A percentile compares a stretch with the other conserved stretches of the same genome.
Evolutionary conservation across 495 filamentous ascomycete species (phyloP).

Genomic region (Choiromyces venosus): DNA sequence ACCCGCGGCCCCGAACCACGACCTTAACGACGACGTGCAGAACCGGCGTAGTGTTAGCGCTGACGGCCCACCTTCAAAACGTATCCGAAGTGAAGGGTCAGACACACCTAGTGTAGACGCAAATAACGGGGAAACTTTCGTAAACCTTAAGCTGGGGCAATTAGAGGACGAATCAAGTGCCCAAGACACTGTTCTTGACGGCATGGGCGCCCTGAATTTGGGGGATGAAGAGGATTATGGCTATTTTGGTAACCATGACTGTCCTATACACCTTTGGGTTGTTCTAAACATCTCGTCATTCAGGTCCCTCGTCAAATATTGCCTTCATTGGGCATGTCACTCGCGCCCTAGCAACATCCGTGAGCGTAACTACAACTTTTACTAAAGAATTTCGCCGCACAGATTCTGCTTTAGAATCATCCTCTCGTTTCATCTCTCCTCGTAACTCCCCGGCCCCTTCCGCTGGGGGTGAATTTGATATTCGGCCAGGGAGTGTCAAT

Average conservation of each 20-base stretch:
- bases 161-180: slow-evolving; percentile 35
- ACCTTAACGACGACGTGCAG: slow-evolving; percentile 19
- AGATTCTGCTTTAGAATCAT: slow-evolving; percentile 20
- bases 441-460: slow-evolving; percentile 21
- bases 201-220: slow-evolving; percentile 47
- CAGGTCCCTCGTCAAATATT: slow-evolving; percentile 51
- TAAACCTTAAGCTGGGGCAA: slow-evolving; percentile 37
- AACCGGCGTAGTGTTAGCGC: background rate
- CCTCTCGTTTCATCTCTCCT: slow-evolving; percentile 23
- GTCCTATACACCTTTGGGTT: background rate
- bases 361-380: slow-evolving; percentile 35
- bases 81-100: background rate
- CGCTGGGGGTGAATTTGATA: slow-evolving; percentile 29
- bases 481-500: slow-evolving; percentile 29
- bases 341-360: slow-evolving; percentile 37
- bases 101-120: slow-evolving; percentile 11
- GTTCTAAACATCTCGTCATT: slow-evolving; percentile 3
- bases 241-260: slow-evolving; percentile 46
- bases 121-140: slow-evolving; percentile 38
- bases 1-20: slow-evolving; percentile 23
- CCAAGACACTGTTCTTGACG: slow-evolving; percentile 46
- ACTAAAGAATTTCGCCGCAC: slow-evolving; percentile 33
- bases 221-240: slow-evolving; percentile 48
- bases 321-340: slow-evolving; percentile 47
- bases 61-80: slow-evolving; percentile 2